A percentile compares a stretch with the other conserved stretches of the same genome.
phyloP scores from a whole-genome alignment of 2,329 filamentous ascomycete genomes.

The Fusarium sororula region DNA sequence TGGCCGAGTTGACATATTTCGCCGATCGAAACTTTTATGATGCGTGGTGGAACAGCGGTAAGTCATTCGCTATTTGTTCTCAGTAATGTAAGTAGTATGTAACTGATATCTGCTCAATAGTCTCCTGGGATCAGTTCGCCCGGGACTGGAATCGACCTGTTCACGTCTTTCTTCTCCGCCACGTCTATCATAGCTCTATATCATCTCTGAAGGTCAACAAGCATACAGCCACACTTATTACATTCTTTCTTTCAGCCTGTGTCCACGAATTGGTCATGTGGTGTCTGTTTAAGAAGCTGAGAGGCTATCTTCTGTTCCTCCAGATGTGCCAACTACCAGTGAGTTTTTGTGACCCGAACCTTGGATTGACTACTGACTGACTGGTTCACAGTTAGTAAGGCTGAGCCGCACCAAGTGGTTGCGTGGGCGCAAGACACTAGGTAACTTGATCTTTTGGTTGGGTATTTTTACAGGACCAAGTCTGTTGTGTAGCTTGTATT shows the following conservation, averaged over 20 bases:
- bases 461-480: constrained; percentile 82
- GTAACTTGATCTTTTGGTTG: constrained; percentile 81
- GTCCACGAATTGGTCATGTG: constrained; percentile 83
- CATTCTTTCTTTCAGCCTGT: constrained; percentile 76
- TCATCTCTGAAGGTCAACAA: constrained; percentile 76
- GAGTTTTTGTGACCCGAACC: constrained; percentile 22
- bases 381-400: constrained; percentile 61
- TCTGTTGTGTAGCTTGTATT: constrained; percentile 68
- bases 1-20: constrained; percentile 80
- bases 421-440: constrained; percentile 68
- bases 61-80: constrained; percentile 6
- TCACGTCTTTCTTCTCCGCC: constrained; percentile 78
- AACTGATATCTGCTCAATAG: constrained; percentile 40
- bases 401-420: constrained; percentile 74
- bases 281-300: constrained; percentile 80
- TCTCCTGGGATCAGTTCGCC: constrained; percentile 79
- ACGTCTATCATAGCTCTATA: constrained; percentile 83
- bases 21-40: constrained; percentile 79
- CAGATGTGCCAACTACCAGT: constrained; percentile 79
- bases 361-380: constrained; percentile 3
- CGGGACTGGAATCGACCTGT: constrained; percentile 83
- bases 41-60: constrained; percentile 70
- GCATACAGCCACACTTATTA: constrained; percentile 77
- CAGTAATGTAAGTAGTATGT: background rate
- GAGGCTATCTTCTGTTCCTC: constrained; percentile 76